phyloP scores from a whole-genome alignment of 2,329 filamentous ascomycete genomes.

The Cladosporium sp. region DNA sequence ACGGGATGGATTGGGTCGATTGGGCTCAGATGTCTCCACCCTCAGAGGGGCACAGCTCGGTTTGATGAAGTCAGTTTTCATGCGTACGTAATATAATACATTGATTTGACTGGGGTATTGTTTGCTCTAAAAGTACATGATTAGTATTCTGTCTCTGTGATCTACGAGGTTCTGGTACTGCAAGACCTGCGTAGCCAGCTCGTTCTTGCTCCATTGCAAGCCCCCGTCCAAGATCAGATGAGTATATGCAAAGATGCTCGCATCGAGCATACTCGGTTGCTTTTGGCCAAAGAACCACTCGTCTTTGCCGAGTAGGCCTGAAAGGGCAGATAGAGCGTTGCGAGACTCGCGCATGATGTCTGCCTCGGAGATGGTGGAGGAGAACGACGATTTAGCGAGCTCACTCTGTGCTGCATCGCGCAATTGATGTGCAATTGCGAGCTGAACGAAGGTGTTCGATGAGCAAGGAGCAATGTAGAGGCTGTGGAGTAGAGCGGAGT shows the following conservation, averaged over 20 bases:
- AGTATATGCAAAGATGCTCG: conserved; percentile 84
- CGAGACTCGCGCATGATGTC: conserved; percentile 58
- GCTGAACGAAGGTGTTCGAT: conserved; percentile 58
- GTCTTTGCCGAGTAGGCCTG: conserved; percentile 53
- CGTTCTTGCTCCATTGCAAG: conserved; percentile 61
- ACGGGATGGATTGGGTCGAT: conserved; percentile 10
- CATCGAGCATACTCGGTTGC: conserved; percentile 74
- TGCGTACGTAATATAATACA: not conserved
- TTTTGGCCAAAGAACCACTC: conserved; percentile 57
- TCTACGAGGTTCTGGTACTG: conserved; percentile 59
- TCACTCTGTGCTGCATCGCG: conserved; percentile 69
- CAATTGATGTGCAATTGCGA: conserved; percentile 62
- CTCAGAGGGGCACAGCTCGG: not conserved
- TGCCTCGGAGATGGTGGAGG: conserved; percentile 35
- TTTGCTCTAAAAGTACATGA: conserved; percentile 42
- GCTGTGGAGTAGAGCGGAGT: conserved; percentile 62
- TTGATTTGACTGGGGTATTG: too few relatives aligned
- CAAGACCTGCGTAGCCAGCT: conserved; percentile 54
- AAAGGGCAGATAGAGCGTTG: conserved; percentile 60
- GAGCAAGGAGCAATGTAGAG: conserved; percentile 68
- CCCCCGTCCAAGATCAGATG: conserved; percentile 67
- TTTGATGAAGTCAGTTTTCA: not conserved
- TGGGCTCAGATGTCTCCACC: conserved; percentile 7
- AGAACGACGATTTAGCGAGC: conserved; percentile 57
- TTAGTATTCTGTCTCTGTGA: conserved; percentile 58